These are phyloP conservation scores for Ramularia collo-cygni DNA, from an alignment of 2,329 filamentous ascomycete species.

Conservation along the genomic window DNA sequence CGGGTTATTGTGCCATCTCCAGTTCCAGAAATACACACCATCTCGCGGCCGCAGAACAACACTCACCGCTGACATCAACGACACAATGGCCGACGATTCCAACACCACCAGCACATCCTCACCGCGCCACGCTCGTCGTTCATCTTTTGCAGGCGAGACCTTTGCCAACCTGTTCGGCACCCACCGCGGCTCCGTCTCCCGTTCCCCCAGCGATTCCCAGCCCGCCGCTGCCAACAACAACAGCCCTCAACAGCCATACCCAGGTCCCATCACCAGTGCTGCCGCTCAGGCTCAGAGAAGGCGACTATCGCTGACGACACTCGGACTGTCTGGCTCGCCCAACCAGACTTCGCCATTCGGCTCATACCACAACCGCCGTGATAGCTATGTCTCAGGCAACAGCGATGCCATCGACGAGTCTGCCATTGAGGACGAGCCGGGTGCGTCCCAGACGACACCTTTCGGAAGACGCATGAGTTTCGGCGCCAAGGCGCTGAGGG, in stretches of 20 bases:
- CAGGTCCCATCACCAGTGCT: conserved; percentile 43
- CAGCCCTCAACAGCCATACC: conserved; percentile 23
- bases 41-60: conserved; percentile 3
- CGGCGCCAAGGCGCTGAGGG: conserved; percentile 70
- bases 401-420: conserved; percentile 41
- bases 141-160: conserved; percentile 43
- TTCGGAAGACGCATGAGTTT: conserved; percentile 85
- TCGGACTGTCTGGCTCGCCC: conserved; percentile 41
- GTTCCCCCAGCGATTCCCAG: conserved; percentile 24
- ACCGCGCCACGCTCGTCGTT: conserved; percentile 34
- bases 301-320: conserved; percentile 44
- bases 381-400: conserved; percentile 38
- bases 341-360: conserved; percentile 37
- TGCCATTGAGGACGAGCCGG: conserved; percentile 54
- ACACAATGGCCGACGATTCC: conserved; percentile 18
- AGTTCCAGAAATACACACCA: too few relatives aligned
- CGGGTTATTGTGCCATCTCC: too few relatives aligned
- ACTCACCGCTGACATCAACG: conserved; percentile 3
- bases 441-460: conserved; percentile 42
- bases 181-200: conserved; percentile 18
- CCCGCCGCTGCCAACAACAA: conserved; percentile 23
- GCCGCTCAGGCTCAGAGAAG: conserved; percentile 44
- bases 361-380: conserved; percentile 37
- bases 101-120: conserved; percentile 9
- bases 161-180: conserved; percentile 44